These are phyloP conservation scores for Ogataea trehaloabstinens DNA, from an alignment of 805 yeast genomes.

Conservation along the genomic window DNA sequence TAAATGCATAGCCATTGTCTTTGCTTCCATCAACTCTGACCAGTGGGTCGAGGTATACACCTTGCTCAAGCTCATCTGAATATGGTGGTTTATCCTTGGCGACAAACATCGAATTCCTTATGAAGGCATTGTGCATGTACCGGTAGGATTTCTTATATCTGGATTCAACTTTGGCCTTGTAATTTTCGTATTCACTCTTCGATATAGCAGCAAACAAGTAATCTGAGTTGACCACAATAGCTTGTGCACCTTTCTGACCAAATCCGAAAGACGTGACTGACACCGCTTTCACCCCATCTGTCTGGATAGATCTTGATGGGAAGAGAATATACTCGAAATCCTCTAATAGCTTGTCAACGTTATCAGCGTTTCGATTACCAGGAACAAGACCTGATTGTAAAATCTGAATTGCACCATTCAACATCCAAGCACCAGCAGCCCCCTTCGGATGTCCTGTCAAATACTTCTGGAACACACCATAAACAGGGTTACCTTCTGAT, in stretches of 20 bases:
- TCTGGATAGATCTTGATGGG: constrained; percentile 91
- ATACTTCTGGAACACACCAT: constrained; percentile 98
- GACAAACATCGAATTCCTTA: constrained; percentile 85
- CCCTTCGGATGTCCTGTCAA: constrained; percentile 99
- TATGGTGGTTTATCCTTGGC: constrained; percentile 95
- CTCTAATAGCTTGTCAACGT: constrained; percentile 80
- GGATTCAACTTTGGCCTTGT: constrained; percentile 64
- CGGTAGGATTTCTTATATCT: constrained; percentile 91
- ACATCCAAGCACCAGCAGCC: constrained; percentile 99
- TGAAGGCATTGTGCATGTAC: constrained; percentile 93
- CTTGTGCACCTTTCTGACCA: constrained; percentile 99
- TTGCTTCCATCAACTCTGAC: constrained; percentile 57
- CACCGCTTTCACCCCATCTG: constrained; percentile 97
- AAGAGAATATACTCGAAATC: constrained; percentile 84
- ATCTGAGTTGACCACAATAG: constrained; percentile 87
- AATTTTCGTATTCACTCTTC: constrained; percentile 65
- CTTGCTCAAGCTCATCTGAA: constrained; percentile 79
- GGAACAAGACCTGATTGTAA: constrained; percentile 92
- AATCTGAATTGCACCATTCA: constrained; percentile 96
- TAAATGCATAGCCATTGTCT: constrained; percentile 44
- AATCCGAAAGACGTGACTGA: constrained; percentile 97
- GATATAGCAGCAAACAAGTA: constrained; percentile 85
- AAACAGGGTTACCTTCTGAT: constrained; percentile 94
- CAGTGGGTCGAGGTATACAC: constrained; percentile 94
- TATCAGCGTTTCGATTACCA: constrained; percentile 98